Percentiles rank a stretch among this genome's conserved stretches.
Conservation (phyloP, 2,329 filamentous ascomycete genomes). For the Aspergillaceae sp. region DNA sequence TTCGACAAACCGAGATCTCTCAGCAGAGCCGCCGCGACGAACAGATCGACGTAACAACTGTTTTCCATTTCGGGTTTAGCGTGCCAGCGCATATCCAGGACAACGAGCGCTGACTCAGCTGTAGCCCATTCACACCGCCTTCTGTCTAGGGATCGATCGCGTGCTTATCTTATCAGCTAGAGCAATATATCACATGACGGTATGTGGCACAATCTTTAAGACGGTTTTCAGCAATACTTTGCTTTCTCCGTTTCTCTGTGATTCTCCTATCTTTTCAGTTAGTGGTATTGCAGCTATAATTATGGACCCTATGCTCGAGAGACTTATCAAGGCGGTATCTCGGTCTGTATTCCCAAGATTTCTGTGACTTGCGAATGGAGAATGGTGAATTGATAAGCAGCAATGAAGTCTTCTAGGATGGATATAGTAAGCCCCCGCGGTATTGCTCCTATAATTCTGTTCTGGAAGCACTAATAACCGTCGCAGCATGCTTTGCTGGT, state of each 20-base stretch:
- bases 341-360: constrained; percentile 23
- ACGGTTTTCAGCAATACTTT: no score
- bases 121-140: constrained; percentile 13
- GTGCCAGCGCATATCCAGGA: constrained; percentile 31
- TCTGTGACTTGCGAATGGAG: background rate
- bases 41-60: constrained; percentile 23
- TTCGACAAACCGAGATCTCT: no score
- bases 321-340: constrained; percentile 34
- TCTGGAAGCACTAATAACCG: background rate
- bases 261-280: no score
- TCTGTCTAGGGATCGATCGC: constrained; percentile 2
- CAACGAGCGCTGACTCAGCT: constrained; percentile 27
- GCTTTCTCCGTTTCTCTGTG: no score
- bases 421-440: constrained; percentile 49
- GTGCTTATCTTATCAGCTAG: constrained; percentile 17
- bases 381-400: constrained; percentile 20
- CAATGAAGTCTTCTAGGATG: constrained; percentile 58
- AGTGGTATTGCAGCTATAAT: no score
- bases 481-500: constrained; percentile 60
- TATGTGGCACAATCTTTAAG: background rate
- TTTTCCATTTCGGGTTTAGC: constrained; percentile 34
- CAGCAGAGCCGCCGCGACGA: constrained; percentile 2
- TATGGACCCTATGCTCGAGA: constrained; percentile 8
- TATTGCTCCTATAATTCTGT: no score
- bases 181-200: background rate